phyloP scores from a whole-genome alignment of 2,329 filamentous ascomycete species.

The Penicillium capsulatum region DNA sequence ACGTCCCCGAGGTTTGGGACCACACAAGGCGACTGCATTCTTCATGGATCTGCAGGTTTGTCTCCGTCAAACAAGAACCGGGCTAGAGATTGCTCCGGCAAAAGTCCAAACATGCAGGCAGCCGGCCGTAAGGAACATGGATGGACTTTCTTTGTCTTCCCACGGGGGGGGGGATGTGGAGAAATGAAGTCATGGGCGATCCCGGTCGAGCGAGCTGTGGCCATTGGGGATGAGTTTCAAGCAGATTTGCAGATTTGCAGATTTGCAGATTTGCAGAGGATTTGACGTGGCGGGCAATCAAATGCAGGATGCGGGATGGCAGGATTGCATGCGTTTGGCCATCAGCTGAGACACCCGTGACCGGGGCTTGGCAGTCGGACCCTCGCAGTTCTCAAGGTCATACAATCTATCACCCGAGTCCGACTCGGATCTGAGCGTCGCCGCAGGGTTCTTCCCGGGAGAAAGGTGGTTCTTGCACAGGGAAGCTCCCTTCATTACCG shows the following conservation, averaged over 20 bases:
- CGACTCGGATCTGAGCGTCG: slow-evolving; percentile 9
- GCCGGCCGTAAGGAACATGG: slow-evolving; percentile 26
- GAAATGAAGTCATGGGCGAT: slow-evolving; percentile 8
- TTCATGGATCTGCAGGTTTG: slow-evolving; percentile 25
- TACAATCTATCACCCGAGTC: slow-evolving; percentile 24
- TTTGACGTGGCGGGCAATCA: slow-evolving; percentile 25
- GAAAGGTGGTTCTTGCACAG: no score
- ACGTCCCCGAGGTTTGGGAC: slow-evolving; percentile 18
- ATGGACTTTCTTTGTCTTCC: slow-evolving; percentile 10
- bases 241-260: no score
- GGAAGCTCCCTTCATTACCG: neutral
- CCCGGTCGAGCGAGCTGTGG: slow-evolving; percentile 4
- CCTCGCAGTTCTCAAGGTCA: slow-evolving; percentile 22
- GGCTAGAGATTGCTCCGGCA: slow-evolving; percentile 19
- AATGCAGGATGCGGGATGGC: slow-evolving; percentile 23
- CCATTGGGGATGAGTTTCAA: no score
- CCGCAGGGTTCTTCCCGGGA: no score
- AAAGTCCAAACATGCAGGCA: slow-evolving; percentile 25
- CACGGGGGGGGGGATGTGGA: slow-evolving; percentile 1
- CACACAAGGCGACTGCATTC: slow-evolving; percentile 12
- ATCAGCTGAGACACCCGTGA: slow-evolving; percentile 22
- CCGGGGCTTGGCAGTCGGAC: slow-evolving; percentile 20
- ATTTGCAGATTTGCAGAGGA: slow-evolving; percentile 9
- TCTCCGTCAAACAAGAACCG: slow-evolving; percentile 23
- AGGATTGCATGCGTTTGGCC: slow-evolving; percentile 27